Conservation (phyloP, 208 protist species). For the Angomonas deanei region DNA sequence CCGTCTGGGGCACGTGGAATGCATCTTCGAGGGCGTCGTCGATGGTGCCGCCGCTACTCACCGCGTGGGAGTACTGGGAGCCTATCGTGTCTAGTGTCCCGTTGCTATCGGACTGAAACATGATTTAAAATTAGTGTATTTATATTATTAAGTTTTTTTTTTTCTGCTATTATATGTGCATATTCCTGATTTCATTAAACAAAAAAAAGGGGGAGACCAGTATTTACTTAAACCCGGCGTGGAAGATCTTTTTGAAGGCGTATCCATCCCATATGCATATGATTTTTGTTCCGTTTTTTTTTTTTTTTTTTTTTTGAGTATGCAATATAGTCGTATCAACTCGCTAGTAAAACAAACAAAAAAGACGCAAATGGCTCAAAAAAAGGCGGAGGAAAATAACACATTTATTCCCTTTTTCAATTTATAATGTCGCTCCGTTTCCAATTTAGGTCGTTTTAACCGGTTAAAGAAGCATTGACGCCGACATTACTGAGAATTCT, state of each 20-base stretch:
- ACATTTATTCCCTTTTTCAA: no score
- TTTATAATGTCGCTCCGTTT: no score
- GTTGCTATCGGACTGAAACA: background rate
- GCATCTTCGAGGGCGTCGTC: constrained; percentile 9
- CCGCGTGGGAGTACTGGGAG: background rate
- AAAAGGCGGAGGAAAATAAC: no score
- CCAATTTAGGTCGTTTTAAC: no score
- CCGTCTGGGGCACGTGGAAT: background rate
- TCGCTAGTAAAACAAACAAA: no score
- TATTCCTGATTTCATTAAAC: background rate
- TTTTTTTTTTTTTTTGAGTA: no score
- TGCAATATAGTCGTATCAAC: no score
- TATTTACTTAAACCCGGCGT: no score
- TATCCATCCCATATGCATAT: no score
- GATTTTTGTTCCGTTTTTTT: no score
- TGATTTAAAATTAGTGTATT: background rate
- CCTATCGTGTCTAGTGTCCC: background rate
- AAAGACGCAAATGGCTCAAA: no score
- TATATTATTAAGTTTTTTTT: background rate
- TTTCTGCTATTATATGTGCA: background rate
- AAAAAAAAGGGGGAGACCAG: constrained; percentile 4
- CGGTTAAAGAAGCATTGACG: constrained; percentile 33
- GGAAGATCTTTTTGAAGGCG: no score
- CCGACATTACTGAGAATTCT: constrained; percentile 47
- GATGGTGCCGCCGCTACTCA: constrained; percentile 13